Evolutionary conservation across 2,329 filamentous ascomycete species (phyloP).

Genomic region (Ophiostoma piceae): DNA sequence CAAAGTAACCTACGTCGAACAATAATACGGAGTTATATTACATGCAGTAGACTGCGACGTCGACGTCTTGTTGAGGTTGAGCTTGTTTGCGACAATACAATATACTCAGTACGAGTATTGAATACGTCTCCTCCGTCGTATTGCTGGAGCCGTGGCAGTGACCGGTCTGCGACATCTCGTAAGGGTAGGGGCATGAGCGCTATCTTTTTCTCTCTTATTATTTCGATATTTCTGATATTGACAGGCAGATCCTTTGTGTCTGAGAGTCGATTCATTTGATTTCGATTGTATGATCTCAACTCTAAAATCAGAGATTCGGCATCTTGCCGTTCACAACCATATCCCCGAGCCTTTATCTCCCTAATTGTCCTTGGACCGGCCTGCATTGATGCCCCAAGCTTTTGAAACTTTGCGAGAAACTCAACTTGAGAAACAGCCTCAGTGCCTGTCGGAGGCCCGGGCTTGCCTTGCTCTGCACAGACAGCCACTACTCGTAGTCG

Average conservation of each 20-base stretch:
- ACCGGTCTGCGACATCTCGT: neutral
- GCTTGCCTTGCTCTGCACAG: neutral
- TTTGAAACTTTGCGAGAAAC: neutral
- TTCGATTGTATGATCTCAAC: neutral
- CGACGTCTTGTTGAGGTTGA: neutral
- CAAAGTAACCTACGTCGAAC: neutral
- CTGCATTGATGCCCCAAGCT: constrained; percentile 1
- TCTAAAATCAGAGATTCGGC: constrained; percentile 2
- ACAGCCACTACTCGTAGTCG: neutral
- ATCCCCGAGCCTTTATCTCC: neutral
- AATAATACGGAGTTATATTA: constrained; percentile 7
- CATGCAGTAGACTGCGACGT: neutral
- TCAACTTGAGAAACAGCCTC: neutral
- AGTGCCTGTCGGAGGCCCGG: neutral
- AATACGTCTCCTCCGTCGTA: neutral
- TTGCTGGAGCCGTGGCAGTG: neutral
- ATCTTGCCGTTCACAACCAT: constrained; percentile 2
- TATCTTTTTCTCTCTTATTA: neutral
- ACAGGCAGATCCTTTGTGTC: constrained; percentile 2
- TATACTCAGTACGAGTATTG: neutral
- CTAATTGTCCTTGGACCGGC: neutral
- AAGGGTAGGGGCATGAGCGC: neutral
- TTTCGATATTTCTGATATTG: neutral
- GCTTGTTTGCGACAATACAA: constrained; percentile 1
- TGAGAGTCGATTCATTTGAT: neutral